Evolutionary conservation across 148 eudicot genomes (phyloP).

Genomic region (Silene latifolia): DNA sequence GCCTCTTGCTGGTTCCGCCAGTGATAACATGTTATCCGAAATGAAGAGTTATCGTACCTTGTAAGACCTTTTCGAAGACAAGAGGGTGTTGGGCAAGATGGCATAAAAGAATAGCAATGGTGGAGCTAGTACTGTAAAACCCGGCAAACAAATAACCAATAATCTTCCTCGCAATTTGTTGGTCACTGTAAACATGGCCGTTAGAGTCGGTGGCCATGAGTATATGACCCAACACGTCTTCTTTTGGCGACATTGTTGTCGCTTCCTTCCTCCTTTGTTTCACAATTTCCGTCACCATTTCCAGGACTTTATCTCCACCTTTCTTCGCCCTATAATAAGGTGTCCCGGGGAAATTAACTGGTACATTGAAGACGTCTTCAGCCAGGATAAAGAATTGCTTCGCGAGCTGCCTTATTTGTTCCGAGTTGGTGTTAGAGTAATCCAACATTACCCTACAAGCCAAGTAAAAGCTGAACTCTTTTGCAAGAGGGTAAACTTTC

Average conservation of each 20-base stretch:
- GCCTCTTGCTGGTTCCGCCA: too few species aligned
- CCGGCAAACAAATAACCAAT: conserved; percentile 17
- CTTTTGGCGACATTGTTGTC: too few species aligned
- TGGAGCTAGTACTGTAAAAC: conserved; percentile 14
- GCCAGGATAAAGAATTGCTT: conserved; percentile 4
- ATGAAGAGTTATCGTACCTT: conserved; percentile 23
- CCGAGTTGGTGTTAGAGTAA: neutral
- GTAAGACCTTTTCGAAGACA: conserved; percentile 15
- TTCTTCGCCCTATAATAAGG: neutral
- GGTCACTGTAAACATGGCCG: conserved; percentile 19
- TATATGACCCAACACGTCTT: conserved; percentile 5
- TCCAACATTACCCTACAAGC: conserved; percentile 1
- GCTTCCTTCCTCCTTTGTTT: neutral
- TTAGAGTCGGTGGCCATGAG: neutral
- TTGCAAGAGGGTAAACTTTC: conserved; percentile 13
- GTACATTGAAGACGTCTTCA: neutral
- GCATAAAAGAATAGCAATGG: conserved; percentile 11
- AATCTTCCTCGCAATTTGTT: conserved; percentile 23
- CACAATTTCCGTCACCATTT: conserved; percentile 1
- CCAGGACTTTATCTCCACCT: neutral
- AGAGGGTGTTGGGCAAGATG: conserved; percentile 24
- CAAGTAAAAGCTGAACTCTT: conserved; percentile 7
- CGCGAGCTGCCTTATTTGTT: conserved; percentile 2
- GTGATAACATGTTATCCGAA: too few species aligned
- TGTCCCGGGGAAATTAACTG: conserved; percentile 2